Evolutionary conservation across 306 rosid species (phyloP).

Genomic region (Sindora glabra): DNA sequence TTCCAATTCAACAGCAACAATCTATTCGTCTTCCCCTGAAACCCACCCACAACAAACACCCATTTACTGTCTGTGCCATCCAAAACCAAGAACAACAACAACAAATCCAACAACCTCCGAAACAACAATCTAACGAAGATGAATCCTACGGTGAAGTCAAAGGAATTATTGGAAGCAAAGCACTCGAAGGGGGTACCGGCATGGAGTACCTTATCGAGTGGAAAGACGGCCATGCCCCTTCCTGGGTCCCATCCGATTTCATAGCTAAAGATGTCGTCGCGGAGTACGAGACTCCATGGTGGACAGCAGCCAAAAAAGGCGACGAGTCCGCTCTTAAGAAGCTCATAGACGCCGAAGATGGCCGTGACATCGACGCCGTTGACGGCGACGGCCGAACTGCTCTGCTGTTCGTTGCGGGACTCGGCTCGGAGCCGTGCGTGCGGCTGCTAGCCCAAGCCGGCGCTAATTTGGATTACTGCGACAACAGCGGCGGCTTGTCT

Average conservation of each 20-base stretch:
- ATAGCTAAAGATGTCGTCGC: constrained; percentile 72
- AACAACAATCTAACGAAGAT: constrained; percentile 18
- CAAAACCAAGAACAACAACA: constrained; percentile 32
- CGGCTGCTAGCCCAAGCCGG: constrained; percentile 50
- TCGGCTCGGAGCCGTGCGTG: constrained; percentile 69
- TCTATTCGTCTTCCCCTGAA: constrained; percentile 29
- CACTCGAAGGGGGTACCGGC: constrained; percentile 27
- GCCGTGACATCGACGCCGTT: constrained; percentile 61
- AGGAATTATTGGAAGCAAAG: constrained; percentile 71
- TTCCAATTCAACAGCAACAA: constrained; percentile 1
- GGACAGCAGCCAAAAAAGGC: constrained; percentile 83
- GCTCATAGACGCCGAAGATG: constrained; percentile 37
- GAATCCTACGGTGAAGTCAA: constrained; percentile 70
- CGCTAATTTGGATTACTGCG: constrained; percentile 46
- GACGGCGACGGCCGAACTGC: constrained; percentile 74
- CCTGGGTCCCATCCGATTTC: constrained; percentile 72
- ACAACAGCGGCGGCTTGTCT: constrained; percentile 48
- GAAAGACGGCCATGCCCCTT: constrained; percentile 78
- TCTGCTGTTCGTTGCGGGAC: constrained; percentile 58
- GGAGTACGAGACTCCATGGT: constrained; percentile 82
- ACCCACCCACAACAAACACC: not conserved
- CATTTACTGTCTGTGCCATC: constrained; percentile 12
- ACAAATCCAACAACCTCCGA: not conserved
- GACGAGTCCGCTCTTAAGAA: constrained; percentile 33
- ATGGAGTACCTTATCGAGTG: constrained; percentile 82